Evolutionary conservation across 306 rosid species (phyloP).

Genomic region (Sphenostylis stenocarpa): DNA sequence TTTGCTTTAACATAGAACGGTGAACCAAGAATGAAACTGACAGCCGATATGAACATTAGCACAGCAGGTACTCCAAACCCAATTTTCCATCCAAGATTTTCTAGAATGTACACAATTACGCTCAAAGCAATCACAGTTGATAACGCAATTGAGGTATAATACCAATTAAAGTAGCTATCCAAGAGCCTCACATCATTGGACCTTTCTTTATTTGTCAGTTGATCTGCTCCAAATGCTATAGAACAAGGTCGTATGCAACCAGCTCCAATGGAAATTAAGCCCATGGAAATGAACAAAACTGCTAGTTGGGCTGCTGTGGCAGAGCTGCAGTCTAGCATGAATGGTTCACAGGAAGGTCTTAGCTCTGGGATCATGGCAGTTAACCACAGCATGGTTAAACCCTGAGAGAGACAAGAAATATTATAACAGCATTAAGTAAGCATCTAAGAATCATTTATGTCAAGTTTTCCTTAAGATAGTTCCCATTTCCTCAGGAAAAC

Average conservation of each 20-base stretch:
- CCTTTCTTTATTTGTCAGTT: constrained; percentile 27
- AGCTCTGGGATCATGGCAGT: constrained; percentile 50
- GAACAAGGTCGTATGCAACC: constrained; percentile 62
- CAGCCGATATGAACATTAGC: constrained; percentile 41
- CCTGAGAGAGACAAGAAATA: constrained; percentile 30
- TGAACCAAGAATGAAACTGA: constrained; percentile 47
- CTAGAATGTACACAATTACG: constrained; percentile 49
- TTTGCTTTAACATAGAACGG: constrained; percentile 39
- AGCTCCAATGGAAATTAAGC: constrained; percentile 56
- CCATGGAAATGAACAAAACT: constrained; percentile 44
- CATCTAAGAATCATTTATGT: background rate
- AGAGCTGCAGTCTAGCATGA: constrained; percentile 17
- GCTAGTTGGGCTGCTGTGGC: constrained; percentile 38
- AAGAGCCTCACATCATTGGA: constrained; percentile 28
- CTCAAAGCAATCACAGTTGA: constrained; percentile 39
- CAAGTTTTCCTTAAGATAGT: background rate
- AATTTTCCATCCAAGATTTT: constrained; percentile 51
- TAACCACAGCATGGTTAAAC: constrained; percentile 44
- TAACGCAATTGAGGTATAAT: constrained; percentile 36
- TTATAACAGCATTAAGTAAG: background rate
- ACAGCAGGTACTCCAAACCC: constrained; percentile 51
- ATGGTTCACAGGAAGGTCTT: constrained; percentile 36
- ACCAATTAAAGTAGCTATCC: constrained; percentile 54
- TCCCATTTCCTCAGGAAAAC: background rate
- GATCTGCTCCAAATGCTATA: constrained; percentile 64